Conservation (phyloP, 495 filamentous ascomycete genomes). For the Arthonia radiata region DNA sequence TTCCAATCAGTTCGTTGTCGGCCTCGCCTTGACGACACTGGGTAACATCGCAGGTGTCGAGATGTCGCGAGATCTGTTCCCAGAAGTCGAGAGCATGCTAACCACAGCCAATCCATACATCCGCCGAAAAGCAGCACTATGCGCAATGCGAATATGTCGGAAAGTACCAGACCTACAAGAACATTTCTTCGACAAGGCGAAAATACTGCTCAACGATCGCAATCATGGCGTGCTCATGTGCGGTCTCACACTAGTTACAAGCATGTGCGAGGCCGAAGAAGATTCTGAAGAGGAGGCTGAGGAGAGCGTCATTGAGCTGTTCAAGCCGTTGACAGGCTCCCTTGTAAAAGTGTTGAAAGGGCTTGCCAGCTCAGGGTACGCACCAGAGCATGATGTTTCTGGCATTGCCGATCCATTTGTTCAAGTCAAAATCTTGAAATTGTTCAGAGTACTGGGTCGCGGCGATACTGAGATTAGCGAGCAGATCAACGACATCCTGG, state of each 20-base stretch:
- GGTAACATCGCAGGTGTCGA: constrained; percentile 94
- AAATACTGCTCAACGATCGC: constrained; percentile 62
- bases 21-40: constrained; percentile 79
- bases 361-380: constrained; percentile 82
- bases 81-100: constrained; percentile 74
- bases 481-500: constrained; percentile 93
- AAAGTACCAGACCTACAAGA: constrained; percentile 96
- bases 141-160: constrained; percentile 96
- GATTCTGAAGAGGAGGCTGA: constrained; percentile 69
- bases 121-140: constrained; percentile 88
- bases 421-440: constrained; percentile 77
- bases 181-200: constrained; percentile 85
- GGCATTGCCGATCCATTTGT: constrained; percentile 98
- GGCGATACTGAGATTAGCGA: constrained; percentile 80
- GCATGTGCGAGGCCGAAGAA: constrained; percentile 84
- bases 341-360: constrained; percentile 82
- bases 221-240: constrained; percentile 92
- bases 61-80: constrained; percentile 95
- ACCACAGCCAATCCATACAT: constrained; percentile 93
- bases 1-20: constrained; percentile 96
- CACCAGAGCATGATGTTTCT: constrained; percentile 91
- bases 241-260: constrained; percentile 72
- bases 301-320: constrained; percentile 66
- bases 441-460: constrained; percentile 64
- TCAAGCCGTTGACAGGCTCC: constrained; percentile 45